Conservation (phyloP, 2,329 filamentous ascomycete genomes). For the Botryosphaeria agaves region DNA sequence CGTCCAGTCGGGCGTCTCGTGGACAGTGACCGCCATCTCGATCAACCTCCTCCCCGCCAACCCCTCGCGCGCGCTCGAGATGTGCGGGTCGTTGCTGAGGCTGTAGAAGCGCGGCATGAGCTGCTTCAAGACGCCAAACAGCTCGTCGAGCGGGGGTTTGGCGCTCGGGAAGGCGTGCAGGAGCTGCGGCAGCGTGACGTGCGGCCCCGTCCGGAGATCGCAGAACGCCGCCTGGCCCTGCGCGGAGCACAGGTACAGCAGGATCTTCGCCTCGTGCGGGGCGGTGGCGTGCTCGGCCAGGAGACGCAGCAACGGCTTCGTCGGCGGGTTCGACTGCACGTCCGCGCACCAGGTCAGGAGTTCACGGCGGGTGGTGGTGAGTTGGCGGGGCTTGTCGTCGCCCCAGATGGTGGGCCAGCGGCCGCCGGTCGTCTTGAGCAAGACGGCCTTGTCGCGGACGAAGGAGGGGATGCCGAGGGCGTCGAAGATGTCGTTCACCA, state of each 20-base stretch:
- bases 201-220: slow-evolving; percentile 71
- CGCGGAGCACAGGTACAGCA: slow-evolving; percentile 69
- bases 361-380: slow-evolving; percentile 81
- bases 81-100: slow-evolving; percentile 85
- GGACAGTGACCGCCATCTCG: slow-evolving; percentile 92
- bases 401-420: slow-evolving; percentile 98
- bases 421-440: slow-evolving; percentile 61
- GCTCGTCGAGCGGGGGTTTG: slow-evolving; percentile 66
- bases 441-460: slow-evolving; percentile 67
- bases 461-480: slow-evolving; percentile 64
- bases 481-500: slow-evolving; percentile 75
- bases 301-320: slow-evolving; percentile 69
- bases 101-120: slow-evolving; percentile 99
- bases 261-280: slow-evolving; percentile 71
- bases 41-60: slow-evolving; percentile 62
- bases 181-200: slow-evolving; percentile 72
- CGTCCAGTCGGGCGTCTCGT: slow-evolving; percentile 72
- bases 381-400: slow-evolving; percentile 64
- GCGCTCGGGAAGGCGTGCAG: slow-evolving; percentile 83
- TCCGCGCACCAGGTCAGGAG: slow-evolving; percentile 94
- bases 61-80: slow-evolving; percentile 52
- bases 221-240: slow-evolving; percentile 90
- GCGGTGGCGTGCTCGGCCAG: slow-evolving; percentile 72
- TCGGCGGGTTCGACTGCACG: slow-evolving; percentile 81
- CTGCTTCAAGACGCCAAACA: slow-evolving; percentile 66